Evolutionary conservation across 306 rosid genomes (phyloP), one percentile per base, ranked within the genome.

Genomic region (Dicorynia guianensis): DNA sequence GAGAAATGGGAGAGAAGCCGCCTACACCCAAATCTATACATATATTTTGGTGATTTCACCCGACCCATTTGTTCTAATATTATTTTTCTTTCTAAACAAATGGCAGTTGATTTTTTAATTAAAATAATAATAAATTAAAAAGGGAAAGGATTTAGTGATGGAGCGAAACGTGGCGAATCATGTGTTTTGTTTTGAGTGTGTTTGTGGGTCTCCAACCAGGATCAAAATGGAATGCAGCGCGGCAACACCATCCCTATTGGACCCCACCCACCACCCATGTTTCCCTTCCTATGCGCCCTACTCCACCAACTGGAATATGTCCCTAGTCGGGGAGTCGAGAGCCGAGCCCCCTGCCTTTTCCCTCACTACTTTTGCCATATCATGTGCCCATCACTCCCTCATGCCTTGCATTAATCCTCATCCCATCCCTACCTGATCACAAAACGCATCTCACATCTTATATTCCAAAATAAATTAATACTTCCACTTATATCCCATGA

Each of bases 11-110:
- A 34, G 46, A 35, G 54, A 82, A 61, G 87, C 91, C 83, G 88
- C 84, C 82, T 81, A 46, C 82, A 78, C 76, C 84, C 15, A 63
- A 75, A 52, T 15, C n/a, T n/a, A n/a, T n/a, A n/a, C n/a, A n/a
- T n/a, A n/a, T n/a, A n/a, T n/a, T n/a, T n/a, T n/a, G n/a, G n/a
- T n/a, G n/a, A n/a, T n/a, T n/a, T n/a, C n/a, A n/a, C n/a, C n/a
- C n/a, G n/a, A n/a, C n/a, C n/a, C 5, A 4, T 20, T 38, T 33
- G 8, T 12, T 17, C 20, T 4, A 36, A 13, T 25, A 25, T 25
- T 25, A 1, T 18, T 47, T 10, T 47, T 7, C 11, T 25, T 9
- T 40, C 75, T 58, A 1, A 50, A 30, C 36, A 7, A 11, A 8
- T 8, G 54, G 19, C 7, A 7, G 54, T 49, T 49, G 18, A 1